A percentile compares a stretch with the other conserved stretches of the same genome.
phyloP scores from a whole-genome alignment of 768 basidiomycete genomes.

The Hygrocybe coccinea region DNA sequence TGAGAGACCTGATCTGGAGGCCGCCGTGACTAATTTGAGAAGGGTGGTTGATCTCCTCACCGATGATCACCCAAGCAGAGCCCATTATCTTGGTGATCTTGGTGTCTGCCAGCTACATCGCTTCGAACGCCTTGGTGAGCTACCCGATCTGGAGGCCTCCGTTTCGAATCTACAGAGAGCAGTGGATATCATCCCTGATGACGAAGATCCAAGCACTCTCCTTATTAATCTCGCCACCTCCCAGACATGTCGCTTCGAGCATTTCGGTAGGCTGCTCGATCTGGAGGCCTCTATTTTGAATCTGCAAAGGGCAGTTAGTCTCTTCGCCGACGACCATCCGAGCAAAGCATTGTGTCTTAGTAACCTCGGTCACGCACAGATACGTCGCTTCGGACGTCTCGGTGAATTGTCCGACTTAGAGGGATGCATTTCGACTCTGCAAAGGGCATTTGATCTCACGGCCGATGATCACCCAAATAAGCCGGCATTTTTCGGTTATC shows the following conservation, averaged over 20 bases:
- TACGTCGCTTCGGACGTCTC: too few relatives aligned
- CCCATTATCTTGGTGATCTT: constrained; percentile 5
- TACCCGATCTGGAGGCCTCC: too few relatives aligned
- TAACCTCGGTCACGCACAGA: too few relatives aligned
- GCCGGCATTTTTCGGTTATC: not conserved
- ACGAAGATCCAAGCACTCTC: too few relatives aligned
- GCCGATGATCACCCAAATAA: not conserved
- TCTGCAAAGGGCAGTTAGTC: constrained; percentile 6
- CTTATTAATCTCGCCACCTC: constrained; percentile 14
- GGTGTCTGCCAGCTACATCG: constrained; percentile 4
- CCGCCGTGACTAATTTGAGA: constrained; percentile 7
- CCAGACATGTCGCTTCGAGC: constrained; percentile 17
- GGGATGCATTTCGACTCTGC: too few relatives aligned
- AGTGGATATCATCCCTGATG: too few relatives aligned
- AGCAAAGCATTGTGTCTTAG: too few relatives aligned
- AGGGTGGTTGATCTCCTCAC: constrained; percentile 2
- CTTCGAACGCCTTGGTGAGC: constrained; percentile 5
- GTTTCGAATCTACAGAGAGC: too few relatives aligned
- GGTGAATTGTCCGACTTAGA: too few relatives aligned
- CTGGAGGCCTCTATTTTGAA: constrained; percentile 18
- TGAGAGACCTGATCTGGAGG: constrained; percentile 8
- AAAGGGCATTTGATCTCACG: too few relatives aligned
- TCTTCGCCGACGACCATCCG: too few relatives aligned
- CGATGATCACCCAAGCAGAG: not conserved
- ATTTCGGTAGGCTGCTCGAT: constrained; percentile 21